A percentile compares a stretch with the other conserved stretches of the same genome.
Conservation (phyloP, 1,284 basidiomycete genomes). For the Calocybe gambosa region DNA sequence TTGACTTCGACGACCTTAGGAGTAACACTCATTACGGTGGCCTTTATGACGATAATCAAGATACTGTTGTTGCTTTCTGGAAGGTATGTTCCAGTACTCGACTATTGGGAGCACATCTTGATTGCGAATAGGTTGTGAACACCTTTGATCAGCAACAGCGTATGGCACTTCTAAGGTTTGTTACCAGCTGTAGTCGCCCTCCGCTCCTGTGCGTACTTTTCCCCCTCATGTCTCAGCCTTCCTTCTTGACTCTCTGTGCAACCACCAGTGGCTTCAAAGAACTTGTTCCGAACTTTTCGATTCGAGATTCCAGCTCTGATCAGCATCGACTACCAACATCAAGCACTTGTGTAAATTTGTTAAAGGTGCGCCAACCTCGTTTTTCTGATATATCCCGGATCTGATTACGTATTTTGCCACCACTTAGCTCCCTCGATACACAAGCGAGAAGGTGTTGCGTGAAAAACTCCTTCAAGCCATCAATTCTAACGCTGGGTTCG, state of each 20-base stretch:
- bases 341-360: slow-evolving; percentile 82
- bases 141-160: slow-evolving; percentile 71
- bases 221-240: not conserved
- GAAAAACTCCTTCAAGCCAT: slow-evolving; percentile 85
- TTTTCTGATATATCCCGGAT: not conserved
- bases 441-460: slow-evolving; percentile 55
- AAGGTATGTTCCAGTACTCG: slow-evolving; percentile 32
- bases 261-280: slow-evolving; percentile 77
- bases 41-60: slow-evolving; percentile 61
- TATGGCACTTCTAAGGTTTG: slow-evolving; percentile 74
- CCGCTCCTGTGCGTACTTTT: slow-evolving; percentile 57
- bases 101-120: not conserved
- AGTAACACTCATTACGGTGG: slow-evolving; percentile 76
- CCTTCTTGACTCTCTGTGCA: not conserved
- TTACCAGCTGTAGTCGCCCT: slow-evolving; percentile 86
- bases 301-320: slow-evolving; percentile 73
- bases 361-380: slow-evolving; percentile 60
- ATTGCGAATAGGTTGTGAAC: slow-evolving; percentile 54
- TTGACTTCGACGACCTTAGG: slow-evolving; percentile 79
- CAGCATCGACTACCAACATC: slow-evolving; percentile 61
- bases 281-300: slow-evolving; percentile 79
- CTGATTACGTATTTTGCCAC: not conserved
- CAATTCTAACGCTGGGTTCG: slow-evolving; percentile 81
- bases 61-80: slow-evolving; percentile 76
- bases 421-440: slow-evolving; percentile 61